Evolutionary conservation across 176 grass and related monocot species (phyloP).

Genomic region (Thinopyrum elongatum): DNA sequence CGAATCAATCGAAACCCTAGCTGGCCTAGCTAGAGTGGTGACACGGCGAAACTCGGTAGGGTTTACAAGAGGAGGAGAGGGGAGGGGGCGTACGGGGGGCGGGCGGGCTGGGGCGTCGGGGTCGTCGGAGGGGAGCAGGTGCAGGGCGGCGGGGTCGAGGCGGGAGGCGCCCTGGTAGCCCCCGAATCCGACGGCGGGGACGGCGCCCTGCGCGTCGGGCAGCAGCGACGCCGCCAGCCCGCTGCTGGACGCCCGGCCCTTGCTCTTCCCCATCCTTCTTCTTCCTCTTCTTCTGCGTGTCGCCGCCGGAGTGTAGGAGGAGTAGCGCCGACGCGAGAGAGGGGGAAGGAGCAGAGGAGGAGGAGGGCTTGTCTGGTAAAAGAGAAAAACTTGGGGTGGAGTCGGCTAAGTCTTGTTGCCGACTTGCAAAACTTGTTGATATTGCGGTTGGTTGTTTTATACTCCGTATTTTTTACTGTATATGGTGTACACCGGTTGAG

Average conservation of each 20-base stretch:
- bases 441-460: too few species aligned
- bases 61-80: not conserved
- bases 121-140: constrained; percentile 39
- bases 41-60: not conserved
- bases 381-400: too few species aligned
- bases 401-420: too few species aligned
- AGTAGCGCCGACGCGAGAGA: too few species aligned
- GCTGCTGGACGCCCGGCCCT: constrained; percentile 74
- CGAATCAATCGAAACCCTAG: constrained; percentile 10
- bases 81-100: constrained; percentile 31
- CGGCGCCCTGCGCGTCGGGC: constrained; percentile 44
- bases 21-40: not conserved
- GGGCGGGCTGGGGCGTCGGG: constrained; percentile 31
- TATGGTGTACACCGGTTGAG: too few species aligned
- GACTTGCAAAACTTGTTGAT: too few species aligned
- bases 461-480: too few species aligned
- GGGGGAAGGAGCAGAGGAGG: too few species aligned
- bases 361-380: too few species aligned
- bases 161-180: constrained; percentile 83
- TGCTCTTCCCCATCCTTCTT: constrained; percentile 65
- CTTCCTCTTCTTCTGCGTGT: not conserved
- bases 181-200: constrained; percentile 66
- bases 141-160: constrained; percentile 46
- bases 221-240: constrained; percentile 75
- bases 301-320: not conserved